phyloP scores from a whole-genome alignment of 768 basidiomycete species.

The Pisolithus marmoratus region DNA sequence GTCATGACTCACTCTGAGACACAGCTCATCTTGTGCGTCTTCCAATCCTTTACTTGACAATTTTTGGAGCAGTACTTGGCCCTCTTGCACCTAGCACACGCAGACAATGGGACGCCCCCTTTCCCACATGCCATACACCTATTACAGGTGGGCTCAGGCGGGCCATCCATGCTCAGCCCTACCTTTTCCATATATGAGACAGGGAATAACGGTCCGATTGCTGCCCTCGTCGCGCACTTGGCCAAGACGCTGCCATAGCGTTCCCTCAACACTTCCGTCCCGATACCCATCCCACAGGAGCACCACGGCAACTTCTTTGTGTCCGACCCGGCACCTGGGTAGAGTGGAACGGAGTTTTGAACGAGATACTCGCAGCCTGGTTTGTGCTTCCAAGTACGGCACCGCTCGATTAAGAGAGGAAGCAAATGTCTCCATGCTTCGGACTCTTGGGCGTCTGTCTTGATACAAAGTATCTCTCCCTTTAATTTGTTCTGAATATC shows the following conservation, averaged over 20 bases:
- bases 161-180: conserved; percentile 4
- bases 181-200: conserved; percentile 44
- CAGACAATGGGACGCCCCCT: conserved; percentile 17
- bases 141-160: background rate
- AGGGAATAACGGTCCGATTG: conserved; percentile 49
- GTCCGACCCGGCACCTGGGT: conserved; percentile 18
- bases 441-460: conserved; percentile 6
- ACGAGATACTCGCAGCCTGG: conserved; percentile 37
- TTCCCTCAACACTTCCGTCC: conserved; percentile 32
- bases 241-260: conserved; percentile 37
- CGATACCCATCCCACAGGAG: conserved; percentile 47
- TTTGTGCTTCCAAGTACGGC: conserved; percentile 43
- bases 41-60: conserved; percentile 47
- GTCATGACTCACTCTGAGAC: too few species aligned
- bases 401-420: conserved; percentile 44
- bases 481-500: conserved; percentile 4
- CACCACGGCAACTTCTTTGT: conserved; percentile 41
- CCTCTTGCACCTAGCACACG: conserved; percentile 35
- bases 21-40: conserved; percentile 36
- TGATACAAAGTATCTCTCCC: conserved; percentile 13
- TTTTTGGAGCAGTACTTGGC: conserved; percentile 37
- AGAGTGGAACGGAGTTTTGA: conserved; percentile 29
- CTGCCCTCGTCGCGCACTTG: conserved; percentile 40
- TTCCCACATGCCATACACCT: conserved; percentile 19
- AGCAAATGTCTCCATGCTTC: conserved; percentile 43